Conservation (phyloP, 495 filamentous ascomycete genomes). For the Trichodelitschia bisporula region DNA sequence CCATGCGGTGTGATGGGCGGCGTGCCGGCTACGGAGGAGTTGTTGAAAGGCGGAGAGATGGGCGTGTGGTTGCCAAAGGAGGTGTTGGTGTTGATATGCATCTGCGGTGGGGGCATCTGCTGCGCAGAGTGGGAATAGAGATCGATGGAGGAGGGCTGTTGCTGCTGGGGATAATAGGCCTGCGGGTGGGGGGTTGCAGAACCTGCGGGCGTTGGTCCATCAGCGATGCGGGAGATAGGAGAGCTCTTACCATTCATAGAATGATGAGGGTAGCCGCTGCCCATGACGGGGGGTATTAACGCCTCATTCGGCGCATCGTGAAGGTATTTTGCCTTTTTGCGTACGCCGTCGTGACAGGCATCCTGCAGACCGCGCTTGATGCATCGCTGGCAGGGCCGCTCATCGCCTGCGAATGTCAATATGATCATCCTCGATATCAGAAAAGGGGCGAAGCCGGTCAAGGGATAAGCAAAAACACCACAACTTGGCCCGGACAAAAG, state of each 20-base stretch:
- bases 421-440: no score
- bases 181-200: neutral
- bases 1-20: conserved; percentile 12
- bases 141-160: neutral
- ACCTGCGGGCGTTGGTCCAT: no score
- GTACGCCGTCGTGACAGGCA: conserved; percentile 79
- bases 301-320: conserved; percentile 78
- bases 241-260: conserved; percentile 10
- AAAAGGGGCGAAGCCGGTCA: no score
- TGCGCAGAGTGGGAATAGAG: neutral
- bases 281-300: conserved; percentile 33
- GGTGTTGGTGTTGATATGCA: neutral
- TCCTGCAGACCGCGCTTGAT: conserved; percentile 81
- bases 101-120: neutral
- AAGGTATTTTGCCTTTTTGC: conserved; percentile 97
- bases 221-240: no score
- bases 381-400: conserved; percentile 80
- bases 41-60: neutral
- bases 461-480: conserved; percentile 1
- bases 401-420: conserved; percentile 42
- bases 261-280: conserved; percentile 12
- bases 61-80: neutral
- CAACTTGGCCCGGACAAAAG: no score
- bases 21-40: conserved; percentile 5
- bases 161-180: conserved; percentile 1